phyloP scores from a whole-genome alignment of 2,329 filamentous ascomycete genomes.

The Epichloe typhina region DNA sequence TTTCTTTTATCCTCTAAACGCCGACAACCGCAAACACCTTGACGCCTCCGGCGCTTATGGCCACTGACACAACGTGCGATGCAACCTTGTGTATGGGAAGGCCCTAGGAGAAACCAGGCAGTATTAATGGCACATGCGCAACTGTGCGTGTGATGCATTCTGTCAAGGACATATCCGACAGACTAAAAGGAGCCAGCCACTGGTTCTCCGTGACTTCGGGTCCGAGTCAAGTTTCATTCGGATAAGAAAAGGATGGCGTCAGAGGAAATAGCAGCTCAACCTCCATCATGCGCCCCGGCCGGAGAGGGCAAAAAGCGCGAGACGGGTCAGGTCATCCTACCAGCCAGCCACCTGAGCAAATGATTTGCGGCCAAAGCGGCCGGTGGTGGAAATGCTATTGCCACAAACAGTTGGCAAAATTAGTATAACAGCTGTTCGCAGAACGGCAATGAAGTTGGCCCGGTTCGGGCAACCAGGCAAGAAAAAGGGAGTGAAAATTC shows the following conservation, averaged over 20 bases:
- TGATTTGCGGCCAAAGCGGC: not conserved
- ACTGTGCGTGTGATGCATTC: not conserved
- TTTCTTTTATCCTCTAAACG: not conserved
- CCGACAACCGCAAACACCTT: not conserved
- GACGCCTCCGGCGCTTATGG: not conserved
- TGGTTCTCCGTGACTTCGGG: slow-evolving; percentile 3
- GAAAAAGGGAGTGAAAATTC: not conserved
- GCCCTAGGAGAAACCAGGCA: not conserved
- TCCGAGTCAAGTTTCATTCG: slow-evolving; percentile 4
- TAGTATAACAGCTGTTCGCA: not conserved
- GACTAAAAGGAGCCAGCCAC: not conserved
- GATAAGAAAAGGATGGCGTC: slow-evolving; percentile 1
- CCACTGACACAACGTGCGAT: not conserved
- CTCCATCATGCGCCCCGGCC: not conserved
- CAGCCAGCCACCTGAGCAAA: not conserved
- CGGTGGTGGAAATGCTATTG: not conserved
- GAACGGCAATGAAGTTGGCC: not conserved
- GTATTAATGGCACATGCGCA: not conserved
- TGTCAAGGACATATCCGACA: not conserved
- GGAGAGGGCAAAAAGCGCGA: not conserved
- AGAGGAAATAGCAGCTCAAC: not conserved
- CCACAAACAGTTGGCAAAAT: not conserved
- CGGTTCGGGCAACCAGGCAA: not conserved
- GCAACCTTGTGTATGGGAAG: not conserved
- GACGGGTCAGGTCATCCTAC: not conserved